These are phyloP conservation scores for Closterium sp. DNA, from an alignment of 139 green algal genomes.

Conservation along the genomic window DNA sequence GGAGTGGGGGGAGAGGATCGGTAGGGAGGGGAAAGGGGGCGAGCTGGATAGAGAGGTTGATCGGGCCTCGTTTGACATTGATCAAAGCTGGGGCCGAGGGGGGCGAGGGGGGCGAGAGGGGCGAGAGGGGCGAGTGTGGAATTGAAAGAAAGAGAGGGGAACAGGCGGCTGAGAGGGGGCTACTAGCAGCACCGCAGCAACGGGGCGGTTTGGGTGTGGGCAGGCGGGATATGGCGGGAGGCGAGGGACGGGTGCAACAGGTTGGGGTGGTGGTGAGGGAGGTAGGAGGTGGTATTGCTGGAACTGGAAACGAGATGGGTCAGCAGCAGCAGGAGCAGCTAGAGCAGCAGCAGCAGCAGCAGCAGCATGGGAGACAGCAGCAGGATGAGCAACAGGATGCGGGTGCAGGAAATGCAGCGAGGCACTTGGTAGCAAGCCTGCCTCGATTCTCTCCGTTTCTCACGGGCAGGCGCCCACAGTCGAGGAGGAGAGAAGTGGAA, in stretches of 20 bases:
- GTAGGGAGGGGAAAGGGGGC: neutral
- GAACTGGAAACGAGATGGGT: neutral
- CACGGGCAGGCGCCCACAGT: neutral
- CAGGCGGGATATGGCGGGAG: neutral
- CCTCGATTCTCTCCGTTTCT: neutral
- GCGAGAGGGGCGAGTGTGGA: neutral
- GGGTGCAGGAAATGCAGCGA: neutral
- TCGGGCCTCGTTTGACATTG: neutral
- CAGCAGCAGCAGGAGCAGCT: neutral
- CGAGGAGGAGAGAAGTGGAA: neutral
- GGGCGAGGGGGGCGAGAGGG: too few species aligned
- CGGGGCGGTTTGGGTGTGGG: neutral
- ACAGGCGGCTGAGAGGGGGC: too few species aligned
- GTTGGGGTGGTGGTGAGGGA: neutral
- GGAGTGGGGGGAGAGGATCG: neutral
- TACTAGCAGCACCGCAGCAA: neutral
- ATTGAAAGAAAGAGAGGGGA: neutral
- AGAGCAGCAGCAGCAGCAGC: too few species aligned
- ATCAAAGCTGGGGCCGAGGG: neutral
- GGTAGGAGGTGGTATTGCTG: neutral
- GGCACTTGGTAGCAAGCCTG: neutral
- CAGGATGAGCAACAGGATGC: neutral
- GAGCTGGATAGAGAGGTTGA: neutral
- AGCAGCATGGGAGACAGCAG: neutral
- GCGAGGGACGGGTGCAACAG: neutral